Percentiles rank a stretch among this genome's conserved stretches.
Evolutionary conservation across 768 basidiomycete species (phyloP).

Genomic region (Mycena indigotica): DNA sequence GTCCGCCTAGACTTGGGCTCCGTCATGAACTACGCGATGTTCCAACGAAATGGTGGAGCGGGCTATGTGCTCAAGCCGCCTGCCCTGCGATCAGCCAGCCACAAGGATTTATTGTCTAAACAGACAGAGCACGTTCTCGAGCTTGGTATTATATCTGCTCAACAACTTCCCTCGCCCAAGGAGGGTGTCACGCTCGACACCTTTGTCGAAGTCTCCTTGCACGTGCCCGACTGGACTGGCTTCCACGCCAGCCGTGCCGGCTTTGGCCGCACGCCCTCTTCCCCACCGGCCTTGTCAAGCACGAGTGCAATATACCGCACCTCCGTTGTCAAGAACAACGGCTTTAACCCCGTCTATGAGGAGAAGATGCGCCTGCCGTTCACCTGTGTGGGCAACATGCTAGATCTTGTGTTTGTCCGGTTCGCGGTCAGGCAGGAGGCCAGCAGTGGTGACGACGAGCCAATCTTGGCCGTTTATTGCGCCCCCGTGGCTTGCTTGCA

Average conservation of each 20-base stretch:
- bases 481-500: conserved; percentile 70
- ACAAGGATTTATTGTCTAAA: conserved; percentile 58
- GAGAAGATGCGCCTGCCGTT: conserved; percentile 73
- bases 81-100: conserved; percentile 59
- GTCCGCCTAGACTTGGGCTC: conserved; percentile 72
- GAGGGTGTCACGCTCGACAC: conserved; percentile 67
- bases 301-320: conserved; percentile 61
- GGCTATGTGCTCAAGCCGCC: conserved; percentile 92
- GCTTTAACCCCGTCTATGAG: conserved; percentile 92
- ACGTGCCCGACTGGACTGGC: conserved; percentile 69
- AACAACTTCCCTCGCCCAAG: conserved; percentile 80
- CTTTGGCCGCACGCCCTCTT: background rate
- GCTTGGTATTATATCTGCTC: conserved; percentile 78
- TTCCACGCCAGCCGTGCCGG: background rate
- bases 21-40: conserved; percentile 95
- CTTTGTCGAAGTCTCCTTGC: conserved; percentile 78
- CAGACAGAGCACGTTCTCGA: conserved; percentile 63
- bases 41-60: conserved; percentile 82
- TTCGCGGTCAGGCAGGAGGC: conserved; percentile 74
- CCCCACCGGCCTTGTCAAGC: conserved; percentile 25
- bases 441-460: conserved; percentile 53
- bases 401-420: conserved; percentile 80
- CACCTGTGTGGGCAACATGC: conserved; percentile 71
- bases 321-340: conserved; percentile 74
- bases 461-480: conserved; percentile 75